Conservation (phyloP, 306 rosid genomes). For the Herpetospermum pedunculosum region DNA sequence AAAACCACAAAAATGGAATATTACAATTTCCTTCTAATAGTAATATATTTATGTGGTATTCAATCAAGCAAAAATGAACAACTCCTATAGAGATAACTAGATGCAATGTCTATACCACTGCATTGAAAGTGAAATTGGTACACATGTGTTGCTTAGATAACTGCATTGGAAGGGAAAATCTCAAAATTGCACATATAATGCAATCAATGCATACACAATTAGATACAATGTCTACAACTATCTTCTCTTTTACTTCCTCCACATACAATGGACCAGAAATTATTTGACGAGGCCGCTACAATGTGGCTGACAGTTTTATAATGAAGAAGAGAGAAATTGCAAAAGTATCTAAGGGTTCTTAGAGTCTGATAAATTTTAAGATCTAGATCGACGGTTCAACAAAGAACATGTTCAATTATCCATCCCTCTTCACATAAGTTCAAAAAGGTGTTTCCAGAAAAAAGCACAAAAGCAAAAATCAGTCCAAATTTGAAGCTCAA, state of each 20-base stretch:
- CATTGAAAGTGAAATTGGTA: neutral
- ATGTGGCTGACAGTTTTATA: too few relatives aligned
- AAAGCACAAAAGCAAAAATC: neutral
- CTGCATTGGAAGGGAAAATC: neutral
- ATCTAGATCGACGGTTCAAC: too few relatives aligned
- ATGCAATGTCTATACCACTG: neutral
- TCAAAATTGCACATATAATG: neutral
- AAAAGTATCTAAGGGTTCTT: too few relatives aligned
- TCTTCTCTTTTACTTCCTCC: neutral
- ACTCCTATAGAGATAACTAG: neutral
- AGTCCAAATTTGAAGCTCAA: neutral
- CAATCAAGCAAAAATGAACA: neutral
- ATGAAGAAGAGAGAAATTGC: too few relatives aligned
- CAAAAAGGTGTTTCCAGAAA: neutral
- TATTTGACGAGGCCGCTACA: too few relatives aligned
- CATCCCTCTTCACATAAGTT: neutral
- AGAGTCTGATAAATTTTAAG: too few relatives aligned
- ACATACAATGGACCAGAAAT: too few relatives aligned
- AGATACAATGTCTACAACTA: neutral
- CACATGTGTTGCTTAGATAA: neutral
- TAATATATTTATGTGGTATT: neutral
- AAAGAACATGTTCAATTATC: conserved; percentile 1
- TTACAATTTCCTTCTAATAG: neutral
- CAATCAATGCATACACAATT: neutral
- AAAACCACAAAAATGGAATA: neutral